Base-by-base conservation (phyloP, 306 rosid species). In the Inga laurina region DNA sequence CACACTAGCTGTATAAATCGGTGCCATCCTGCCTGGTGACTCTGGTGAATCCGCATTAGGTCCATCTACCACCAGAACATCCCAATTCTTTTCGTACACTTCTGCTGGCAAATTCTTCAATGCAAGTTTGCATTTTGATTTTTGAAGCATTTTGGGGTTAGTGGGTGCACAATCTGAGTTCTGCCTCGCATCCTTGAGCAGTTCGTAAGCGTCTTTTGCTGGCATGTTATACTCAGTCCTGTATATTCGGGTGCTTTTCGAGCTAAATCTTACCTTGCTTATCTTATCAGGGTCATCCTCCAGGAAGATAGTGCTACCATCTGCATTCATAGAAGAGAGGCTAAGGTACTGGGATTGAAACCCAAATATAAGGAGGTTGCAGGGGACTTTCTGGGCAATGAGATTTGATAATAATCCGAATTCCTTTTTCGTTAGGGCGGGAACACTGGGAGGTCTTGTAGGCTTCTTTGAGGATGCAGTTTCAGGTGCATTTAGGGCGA, bases 281-380 rank as follows among this genome's bases (percentile, higher is more conserved):
- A 86, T 82, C 83, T 80, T 89, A 51, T 85, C 76, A 64, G 72
- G 73, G 61, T 91, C 93, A 27, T 93, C 91, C 57, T 90, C 94
- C 0, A 96, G 92, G 88, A 96, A 86, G 83, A 93, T 68, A 76
- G 94, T 96, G 78, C 78, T 90, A 56, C 99, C 99, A 14, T 86
- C 93, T 71, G 84, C 84, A 68, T 96, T 96, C 82, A 92, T 86
- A 9, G 81, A 89, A 35, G 97, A 90, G 83, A 96, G 94, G 54
- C 70, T n/a, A 8, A 89, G 89, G 84, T 90, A 90, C 82, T 92
- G 91, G 7, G 88, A 83, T 62, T 92, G 92, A 32, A 93, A 76
- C 76, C 99, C 98, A 39, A 96, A 96, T 79, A 96, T 80, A 57
- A 96, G 98, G 62, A 96, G 91, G 89, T 93, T 96, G 91, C 98